phyloP scores from a whole-genome alignment of 345 rosid genomes.

The Hevea brasiliensis region DNA sequence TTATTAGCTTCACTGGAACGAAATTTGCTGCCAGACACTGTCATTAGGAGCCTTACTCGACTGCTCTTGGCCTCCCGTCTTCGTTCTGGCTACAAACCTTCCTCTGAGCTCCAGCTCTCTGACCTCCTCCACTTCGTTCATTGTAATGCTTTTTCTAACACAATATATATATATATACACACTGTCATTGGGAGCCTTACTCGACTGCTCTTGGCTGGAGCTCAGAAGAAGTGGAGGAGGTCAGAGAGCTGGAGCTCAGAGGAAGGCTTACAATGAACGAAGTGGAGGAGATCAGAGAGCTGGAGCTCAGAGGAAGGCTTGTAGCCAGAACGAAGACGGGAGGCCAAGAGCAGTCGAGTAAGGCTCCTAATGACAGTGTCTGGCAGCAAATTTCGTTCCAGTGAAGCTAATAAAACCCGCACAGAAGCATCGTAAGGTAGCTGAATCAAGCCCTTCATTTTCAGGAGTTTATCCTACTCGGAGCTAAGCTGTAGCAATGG shows the following conservation, averaged over 20 bases:
- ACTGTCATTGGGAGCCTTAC: too few species aligned
- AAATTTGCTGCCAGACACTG: constrained; percentile 67
- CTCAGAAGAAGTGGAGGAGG: constrained; percentile 67
- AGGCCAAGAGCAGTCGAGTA: too few species aligned
- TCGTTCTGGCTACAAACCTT: constrained; percentile 59
- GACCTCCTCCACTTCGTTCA: constrained; percentile 62
- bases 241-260: constrained; percentile 55
- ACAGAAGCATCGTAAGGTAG: constrained; percentile 58
- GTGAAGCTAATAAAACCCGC: constrained; percentile 46
- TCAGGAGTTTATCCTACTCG: not conserved
- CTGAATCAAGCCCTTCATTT: constrained; percentile 59
- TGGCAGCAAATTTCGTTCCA: constrained; percentile 75
- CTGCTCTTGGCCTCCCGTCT: constrained; percentile 68
- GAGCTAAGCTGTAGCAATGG: too few species aligned
- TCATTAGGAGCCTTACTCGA: constrained; percentile 61
- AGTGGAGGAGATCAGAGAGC: constrained; percentile 62
- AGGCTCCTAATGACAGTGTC: too few species aligned
- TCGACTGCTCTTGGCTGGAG: too few species aligned
- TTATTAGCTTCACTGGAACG: constrained; percentile 61
- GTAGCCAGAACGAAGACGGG: constrained; percentile 74
- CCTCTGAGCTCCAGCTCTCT: constrained; percentile 59
- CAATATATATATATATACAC: too few species aligned
- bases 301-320: constrained; percentile 57
- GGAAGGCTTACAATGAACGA: constrained; percentile 42
- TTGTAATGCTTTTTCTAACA: constrained; percentile 28